Base-by-base conservation (phyloP, 2,329 filamentous ascomycete species). In the Cryphonectria radicalis region DNA sequence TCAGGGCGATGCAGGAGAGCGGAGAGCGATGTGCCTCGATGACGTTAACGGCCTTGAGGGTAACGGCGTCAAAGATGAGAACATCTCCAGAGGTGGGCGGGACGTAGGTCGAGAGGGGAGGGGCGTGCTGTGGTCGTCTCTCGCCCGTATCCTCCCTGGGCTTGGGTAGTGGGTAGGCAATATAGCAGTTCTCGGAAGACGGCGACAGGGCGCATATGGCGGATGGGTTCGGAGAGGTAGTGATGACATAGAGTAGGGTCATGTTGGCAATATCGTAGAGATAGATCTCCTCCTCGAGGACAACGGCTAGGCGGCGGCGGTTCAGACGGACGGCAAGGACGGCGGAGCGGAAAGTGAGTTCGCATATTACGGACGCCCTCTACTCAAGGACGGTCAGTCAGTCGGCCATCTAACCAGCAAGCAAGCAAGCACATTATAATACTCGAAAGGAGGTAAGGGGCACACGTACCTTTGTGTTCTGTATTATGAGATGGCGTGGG, bases 221-320 rank as follows among this genome's bases (percentile, higher is more conserved):
- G 74, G 90, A 91, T 0, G 95, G 93, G 77, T 99, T 99, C 8
- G 96, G 93, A 4, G 95, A 98, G 7, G 95, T 98, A 72, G 94
- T 90, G 74, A 98, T 97, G 7, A 94, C 97, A 81, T 94, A 92
- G 57, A 98, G 86, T 71, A 98, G 89, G 77, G 93, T 95, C 95
- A 99, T 98, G 79, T 98, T 98, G 82, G 95, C 94, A 75, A 99
- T 98, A 81, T 99, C 96, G 84, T 99, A 99, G 65, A 99, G 88
- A 82, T 98, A 99, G 74, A 98, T 97, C 80, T 97, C 93, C 77
- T 97, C 94, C 80, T 99, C 96, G 70, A 98, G 87, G 19, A 98
- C 91, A 43, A 99, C 95, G 17, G 96, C 94, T 37, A 99, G 88
- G 53, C 96, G 91, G 81, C 98, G 98, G 76, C 96, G 89, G 81